Conservation (phyloP, 2,329 filamentous ascomycete genomes). For the Bimuria novae-zelandiae region DNA sequence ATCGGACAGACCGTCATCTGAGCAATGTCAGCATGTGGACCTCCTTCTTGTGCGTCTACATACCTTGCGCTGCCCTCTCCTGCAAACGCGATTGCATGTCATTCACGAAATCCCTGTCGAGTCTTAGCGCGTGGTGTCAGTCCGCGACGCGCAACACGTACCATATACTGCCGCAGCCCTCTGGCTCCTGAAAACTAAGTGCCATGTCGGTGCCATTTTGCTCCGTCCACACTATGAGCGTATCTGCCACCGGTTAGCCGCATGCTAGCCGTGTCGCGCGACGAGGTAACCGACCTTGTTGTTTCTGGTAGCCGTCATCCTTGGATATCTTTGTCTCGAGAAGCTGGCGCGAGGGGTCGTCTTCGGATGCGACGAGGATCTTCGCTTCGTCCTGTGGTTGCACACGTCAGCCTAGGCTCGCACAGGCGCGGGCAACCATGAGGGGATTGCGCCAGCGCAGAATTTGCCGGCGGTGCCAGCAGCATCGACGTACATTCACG, state of each 20-base stretch:
- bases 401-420: slow-evolving; percentile 45
- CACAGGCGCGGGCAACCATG: slow-evolving; percentile 9
- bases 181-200: slow-evolving; percentile 94
- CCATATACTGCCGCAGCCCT: slow-evolving; percentile 93
- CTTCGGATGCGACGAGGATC: slow-evolving; percentile 92
- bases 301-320: slow-evolving; percentile 97
- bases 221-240: slow-evolving; percentile 97
- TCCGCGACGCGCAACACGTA: slow-evolving; percentile 48
- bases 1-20: slow-evolving; percentile 86
- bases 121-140: slow-evolving; percentile 19
- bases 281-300: slow-evolving; percentile 71
- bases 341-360: slow-evolving; percentile 79
- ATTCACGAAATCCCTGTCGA: slow-evolving; percentile 85
- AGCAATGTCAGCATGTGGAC: slow-evolving; percentile 19
- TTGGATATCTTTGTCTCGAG: slow-evolving; percentile 89
- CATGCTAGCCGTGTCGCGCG: not conserved
- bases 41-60: slow-evolving; percentile 18
- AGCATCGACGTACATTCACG: slow-evolving; percentile 64
- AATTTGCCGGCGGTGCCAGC: slow-evolving; percentile 1
- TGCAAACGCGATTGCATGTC: slow-evolving; percentile 78
- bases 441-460: slow-evolving; percentile 21
- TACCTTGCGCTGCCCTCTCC: slow-evolving; percentile 64
- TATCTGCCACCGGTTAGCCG: slow-evolving; percentile 64
- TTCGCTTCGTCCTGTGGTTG: slow-evolving; percentile 76
- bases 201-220: slow-evolving; percentile 93